phyloP scores from a whole-genome alignment of 2,329 filamentous ascomycete genomes.

The Cadophora sp. region DNA sequence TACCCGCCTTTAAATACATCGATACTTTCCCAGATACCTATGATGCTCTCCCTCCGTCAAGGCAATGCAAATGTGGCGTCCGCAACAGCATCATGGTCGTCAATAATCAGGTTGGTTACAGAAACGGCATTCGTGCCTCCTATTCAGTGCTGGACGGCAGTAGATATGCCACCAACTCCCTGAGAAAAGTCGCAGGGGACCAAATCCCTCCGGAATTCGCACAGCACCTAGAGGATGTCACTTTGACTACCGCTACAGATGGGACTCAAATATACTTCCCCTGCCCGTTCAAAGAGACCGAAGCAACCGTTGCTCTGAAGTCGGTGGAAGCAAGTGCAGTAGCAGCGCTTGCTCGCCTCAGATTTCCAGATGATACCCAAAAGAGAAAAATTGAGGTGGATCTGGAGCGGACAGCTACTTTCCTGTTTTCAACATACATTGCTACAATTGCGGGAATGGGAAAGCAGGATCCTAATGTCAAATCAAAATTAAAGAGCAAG shows the following conservation, averaged over 20 bases:
- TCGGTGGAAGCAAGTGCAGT: slow-evolving; percentile 56
- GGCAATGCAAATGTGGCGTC: slow-evolving; percentile 6
- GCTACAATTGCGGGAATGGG: slow-evolving; percentile 60
- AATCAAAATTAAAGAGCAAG: slow-evolving; percentile 51
- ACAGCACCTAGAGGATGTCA: slow-evolving; percentile 36
- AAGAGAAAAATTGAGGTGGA: slow-evolving; percentile 55
- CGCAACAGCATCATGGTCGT: slow-evolving; percentile 10
- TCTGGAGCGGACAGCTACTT: slow-evolving; percentile 59
- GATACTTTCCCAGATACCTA: not conserved
- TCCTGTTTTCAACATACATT: slow-evolving; percentile 64
- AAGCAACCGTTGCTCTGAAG: slow-evolving; percentile 52
- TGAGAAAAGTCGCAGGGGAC: slow-evolving; percentile 28
- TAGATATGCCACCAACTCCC: slow-evolving; percentile 33
- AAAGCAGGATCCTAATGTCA: slow-evolving; percentile 55
- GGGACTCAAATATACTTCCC: slow-evolving; percentile 50
- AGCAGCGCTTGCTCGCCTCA: slow-evolving; percentile 63
- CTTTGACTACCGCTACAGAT: slow-evolving; percentile 37
- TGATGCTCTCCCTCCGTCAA: slow-evolving; percentile 14
- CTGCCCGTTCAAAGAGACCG: slow-evolving; percentile 55
- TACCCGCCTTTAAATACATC: not conserved
- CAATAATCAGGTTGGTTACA: slow-evolving; percentile 8
- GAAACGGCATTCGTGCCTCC: slow-evolving; percentile 18
- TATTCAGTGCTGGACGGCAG: slow-evolving; percentile 40
- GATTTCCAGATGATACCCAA: slow-evolving; percentile 48
- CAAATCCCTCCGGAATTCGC: slow-evolving; percentile 36